phyloP scores from a whole-genome alignment of 2,329 filamentous ascomycete genomes.

The Penicillium concentricum region DNA sequence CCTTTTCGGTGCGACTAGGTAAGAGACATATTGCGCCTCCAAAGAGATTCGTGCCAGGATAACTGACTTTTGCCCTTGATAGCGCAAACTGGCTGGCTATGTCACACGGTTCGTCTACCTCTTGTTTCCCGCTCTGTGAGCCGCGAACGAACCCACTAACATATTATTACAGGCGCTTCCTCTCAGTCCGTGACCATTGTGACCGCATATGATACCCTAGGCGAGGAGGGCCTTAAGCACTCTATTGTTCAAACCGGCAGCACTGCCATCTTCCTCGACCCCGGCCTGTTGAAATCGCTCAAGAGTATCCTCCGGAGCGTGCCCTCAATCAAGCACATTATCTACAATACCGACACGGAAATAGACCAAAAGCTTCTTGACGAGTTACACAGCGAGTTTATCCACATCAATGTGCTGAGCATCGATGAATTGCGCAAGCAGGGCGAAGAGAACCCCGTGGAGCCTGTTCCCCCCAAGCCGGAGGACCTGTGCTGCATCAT shows the following conservation, averaged over 20 bases:
- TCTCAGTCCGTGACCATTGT: conserved; percentile 90
- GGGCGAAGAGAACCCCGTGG: conserved; percentile 65
- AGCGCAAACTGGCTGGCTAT: conserved; percentile 81
- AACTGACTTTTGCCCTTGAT: conserved; percentile 14
- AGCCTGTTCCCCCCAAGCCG: conserved; percentile 68
- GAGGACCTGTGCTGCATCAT: conserved; percentile 79
- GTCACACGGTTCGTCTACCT: conserved; percentile 60
- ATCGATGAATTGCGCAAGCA: conserved; percentile 56
- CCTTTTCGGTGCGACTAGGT: conserved; percentile 82
- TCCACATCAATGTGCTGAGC: conserved; percentile 54
- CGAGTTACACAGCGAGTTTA: conserved; percentile 54
- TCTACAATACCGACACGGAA: conserved; percentile 58
- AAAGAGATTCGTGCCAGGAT: not conserved
- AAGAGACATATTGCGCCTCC: conserved; percentile 27
- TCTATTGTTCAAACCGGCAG: conserved; percentile 79
- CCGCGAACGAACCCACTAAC: not conserved
- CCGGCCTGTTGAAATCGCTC: conserved; percentile 67
- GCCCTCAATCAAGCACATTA: conserved; percentile 56
- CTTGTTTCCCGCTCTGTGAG: not conserved
- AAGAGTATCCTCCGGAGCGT: conserved; percentile 55
- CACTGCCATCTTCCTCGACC: conserved; percentile 82
- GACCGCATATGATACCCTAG: conserved; percentile 91
- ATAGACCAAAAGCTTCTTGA: conserved; percentile 55
- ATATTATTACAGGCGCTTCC: conserved; percentile 51
- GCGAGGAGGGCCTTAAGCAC: conserved; percentile 78